These are phyloP conservation scores for Fusarium sp. DNA, from an alignment of 2,329 filamentous ascomycete genomes.

Conservation along the genomic window DNA sequence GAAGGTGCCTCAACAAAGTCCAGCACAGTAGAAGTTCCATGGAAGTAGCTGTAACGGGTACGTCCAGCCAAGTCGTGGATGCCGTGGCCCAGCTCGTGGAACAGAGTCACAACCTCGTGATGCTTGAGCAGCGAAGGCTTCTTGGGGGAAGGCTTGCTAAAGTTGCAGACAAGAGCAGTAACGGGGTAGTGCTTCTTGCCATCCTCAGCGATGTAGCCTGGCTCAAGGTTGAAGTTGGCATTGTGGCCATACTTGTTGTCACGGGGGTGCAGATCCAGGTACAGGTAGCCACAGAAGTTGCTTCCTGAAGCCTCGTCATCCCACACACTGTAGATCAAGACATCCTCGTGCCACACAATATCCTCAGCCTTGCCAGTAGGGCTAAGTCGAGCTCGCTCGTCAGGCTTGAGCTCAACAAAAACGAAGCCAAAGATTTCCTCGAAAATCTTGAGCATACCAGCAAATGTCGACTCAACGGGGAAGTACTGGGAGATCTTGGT, in stretches of 20 bases:
- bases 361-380: slow-evolving; percentile 76
- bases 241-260: slow-evolving; percentile 88
- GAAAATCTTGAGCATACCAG: slow-evolving; percentile 85
- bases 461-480: slow-evolving; percentile 78
- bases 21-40: slow-evolving; percentile 73
- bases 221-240: slow-evolving; percentile 85
- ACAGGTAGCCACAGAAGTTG: slow-evolving; percentile 84
- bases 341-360: slow-evolving; percentile 85
- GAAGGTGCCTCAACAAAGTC: slow-evolving; percentile 80
- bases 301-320: slow-evolving; percentile 78
- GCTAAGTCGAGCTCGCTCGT: slow-evolving; percentile 74
- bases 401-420: slow-evolving; percentile 78
- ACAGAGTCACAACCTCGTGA: slow-evolving; percentile 84
- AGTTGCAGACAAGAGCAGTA: slow-evolving; percentile 87
- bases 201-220: slow-evolving; percentile 74
- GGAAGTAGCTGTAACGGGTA: slow-evolving; percentile 73
- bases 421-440: slow-evolving; percentile 84
- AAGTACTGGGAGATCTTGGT: slow-evolving; percentile 87
- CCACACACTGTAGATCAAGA: slow-evolving; percentile 87
- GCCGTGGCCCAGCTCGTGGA: slow-evolving; percentile 81
- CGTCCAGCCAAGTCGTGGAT: slow-evolving; percentile 77
- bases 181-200: slow-evolving; percentile 80
- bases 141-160: slow-evolving; percentile 80
- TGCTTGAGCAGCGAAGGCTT: slow-evolving; percentile 86
- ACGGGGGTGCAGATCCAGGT: slow-evolving; percentile 83